These are phyloP conservation scores for Ilex aquifolium DNA, from an alignment of 257 asterid species.

Conservation along the genomic window DNA sequence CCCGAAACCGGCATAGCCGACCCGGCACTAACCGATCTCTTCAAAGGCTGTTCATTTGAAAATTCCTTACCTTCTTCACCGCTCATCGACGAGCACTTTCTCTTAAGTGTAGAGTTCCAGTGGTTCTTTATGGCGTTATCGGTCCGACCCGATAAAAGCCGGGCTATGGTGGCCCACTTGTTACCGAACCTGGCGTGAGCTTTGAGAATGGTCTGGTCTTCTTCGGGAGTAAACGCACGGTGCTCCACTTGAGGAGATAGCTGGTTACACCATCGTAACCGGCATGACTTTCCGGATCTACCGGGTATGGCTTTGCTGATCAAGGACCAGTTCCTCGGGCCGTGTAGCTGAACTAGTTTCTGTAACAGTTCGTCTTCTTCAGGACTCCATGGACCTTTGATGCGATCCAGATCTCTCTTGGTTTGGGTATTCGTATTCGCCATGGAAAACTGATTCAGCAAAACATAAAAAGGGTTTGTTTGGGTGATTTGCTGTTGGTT, in stretches of 20 bases:
- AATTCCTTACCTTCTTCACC: constrained; percentile 37
- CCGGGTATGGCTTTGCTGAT: constrained; percentile 82
- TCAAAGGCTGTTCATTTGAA: constrained; percentile 37
- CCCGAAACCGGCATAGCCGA: constrained; percentile 46
- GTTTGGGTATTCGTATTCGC: constrained; percentile 7
- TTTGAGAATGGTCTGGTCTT: constrained; percentile 67
- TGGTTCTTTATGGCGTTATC: constrained; percentile 95
- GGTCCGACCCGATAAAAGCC: constrained; percentile 79
- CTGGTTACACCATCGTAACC: constrained; percentile 95
- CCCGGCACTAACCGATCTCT: constrained; percentile 77
- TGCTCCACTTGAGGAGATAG: constrained; percentile 92
- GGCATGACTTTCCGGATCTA: constrained; percentile 86
- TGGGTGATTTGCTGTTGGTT: neutral
- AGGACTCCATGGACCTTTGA: constrained; percentile 96
- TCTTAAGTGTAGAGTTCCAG: constrained; percentile 89
- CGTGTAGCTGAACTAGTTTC: constrained; percentile 68
- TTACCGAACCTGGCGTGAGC: constrained; percentile 86
- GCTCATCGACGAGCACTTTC: constrained; percentile 57
- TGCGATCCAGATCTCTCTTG: constrained; percentile 65
- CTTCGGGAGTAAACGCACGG: constrained; percentile 75
- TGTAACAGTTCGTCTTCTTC: constrained; percentile 72
- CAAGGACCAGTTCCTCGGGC: constrained; percentile 83
- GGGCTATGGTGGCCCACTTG: constrained; percentile 96
- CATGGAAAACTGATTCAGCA: constrained; percentile 3
- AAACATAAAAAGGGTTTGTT: neutral